Base-by-base conservation (phyloP, 2,329 filamentous ascomycete species). In the Chaetothyriales sp. region DNA sequence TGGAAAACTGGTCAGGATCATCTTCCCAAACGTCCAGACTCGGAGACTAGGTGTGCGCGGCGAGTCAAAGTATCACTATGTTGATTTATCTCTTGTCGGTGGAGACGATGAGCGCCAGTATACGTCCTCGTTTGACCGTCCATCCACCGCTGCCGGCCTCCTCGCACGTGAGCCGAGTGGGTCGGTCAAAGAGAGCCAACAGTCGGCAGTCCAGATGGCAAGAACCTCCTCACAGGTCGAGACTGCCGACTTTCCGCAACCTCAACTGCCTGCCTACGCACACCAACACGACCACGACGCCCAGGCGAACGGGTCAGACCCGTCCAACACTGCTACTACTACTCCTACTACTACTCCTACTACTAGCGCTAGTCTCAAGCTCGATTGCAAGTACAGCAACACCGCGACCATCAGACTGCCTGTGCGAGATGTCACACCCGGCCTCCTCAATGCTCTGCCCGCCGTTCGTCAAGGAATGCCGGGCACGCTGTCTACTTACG, bases 21-120 rank as follows among this genome's bases (percentile, higher is more conserved):
- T 98, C 49, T 98, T 97, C 62, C 90, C 92, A 0, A 90, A 89
- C 44, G 83, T 98, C 19, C 90, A 94, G 69, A 98, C 92, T 29
- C 79, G 92, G 54, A 80, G 92, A 58, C 75, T 98, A 10, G 92
- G 92, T 56, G 89, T 97, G 46, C 82, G 92, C 50, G 92, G 92
- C 58, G 90, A 97, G 70, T 98, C 92, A 13, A 98, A 98, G 66
- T 98, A 98, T 67, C 92, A 98, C 68, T 98, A 98, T 55, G 72
- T 75, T 47, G 72, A 75, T 57, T 62, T 75, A 53, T 71, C 70
- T 1, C 67, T 75, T 19, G 44, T 58, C 6, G 44, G 54, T 13
- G 58, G 60, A 28, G 59, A 60, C 33, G 56, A 60, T 28, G 56
- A 60, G 37, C 57, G 51, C 37, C 56, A 51, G 44, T 55, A 56